Evolutionary conservation across 306 rosid genomes (phyloP).

Genomic region (Morella rubra): DNA sequence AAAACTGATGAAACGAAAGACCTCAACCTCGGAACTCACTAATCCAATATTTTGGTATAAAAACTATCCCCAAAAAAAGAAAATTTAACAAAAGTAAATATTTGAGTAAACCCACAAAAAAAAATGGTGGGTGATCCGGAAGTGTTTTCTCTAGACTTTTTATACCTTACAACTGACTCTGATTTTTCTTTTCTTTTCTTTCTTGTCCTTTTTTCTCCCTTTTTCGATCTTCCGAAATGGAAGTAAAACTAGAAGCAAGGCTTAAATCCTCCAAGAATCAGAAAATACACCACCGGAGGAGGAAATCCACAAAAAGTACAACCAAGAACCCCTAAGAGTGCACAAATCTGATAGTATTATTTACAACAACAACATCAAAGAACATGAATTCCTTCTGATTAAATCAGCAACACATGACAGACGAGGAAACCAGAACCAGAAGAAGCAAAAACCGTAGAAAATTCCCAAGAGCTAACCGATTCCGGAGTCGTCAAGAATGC

Average conservation of each 20-base stretch:
- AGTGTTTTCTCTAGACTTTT: slow-evolving; percentile 22
- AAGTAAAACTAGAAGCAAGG: slow-evolving; percentile 22
- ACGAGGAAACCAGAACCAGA: slow-evolving; percentile 20
- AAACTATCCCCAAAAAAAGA: slow-evolving; percentile 18
- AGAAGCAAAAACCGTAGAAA: slow-evolving; percentile 23
- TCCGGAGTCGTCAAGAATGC: slow-evolving; percentile 57
- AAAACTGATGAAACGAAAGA: slow-evolving; percentile 29
- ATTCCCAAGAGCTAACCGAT: slow-evolving; percentile 42
- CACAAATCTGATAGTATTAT: slow-evolving; percentile 39
- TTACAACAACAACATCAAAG: slow-evolving; percentile 44
- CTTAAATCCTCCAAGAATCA: slow-evolving; percentile 60
- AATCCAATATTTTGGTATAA: slow-evolving; percentile 36
- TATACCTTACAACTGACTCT: slow-evolving; percentile 23
- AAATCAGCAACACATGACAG: slow-evolving; percentile 9
- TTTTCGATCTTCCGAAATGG: slow-evolving; percentile 22
- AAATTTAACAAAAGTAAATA: slow-evolving; percentile 25
- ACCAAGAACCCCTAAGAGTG: slow-evolving; percentile 26
- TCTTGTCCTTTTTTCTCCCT: slow-evolving; percentile 4
- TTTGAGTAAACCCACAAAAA: slow-evolving; percentile 57
- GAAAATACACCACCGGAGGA: slow-evolving; percentile 53
- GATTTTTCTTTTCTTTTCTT: slow-evolving; percentile 23
- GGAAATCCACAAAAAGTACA: slow-evolving; percentile 33
- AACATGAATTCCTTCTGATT: slow-evolving; percentile 8
- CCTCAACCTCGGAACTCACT: slow-evolving; percentile 33
- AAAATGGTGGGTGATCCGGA: slow-evolving; percentile 62